phyloP scores from a whole-genome alignment of 345 rosid species.

The Aquilaria malaccensis region DNA sequence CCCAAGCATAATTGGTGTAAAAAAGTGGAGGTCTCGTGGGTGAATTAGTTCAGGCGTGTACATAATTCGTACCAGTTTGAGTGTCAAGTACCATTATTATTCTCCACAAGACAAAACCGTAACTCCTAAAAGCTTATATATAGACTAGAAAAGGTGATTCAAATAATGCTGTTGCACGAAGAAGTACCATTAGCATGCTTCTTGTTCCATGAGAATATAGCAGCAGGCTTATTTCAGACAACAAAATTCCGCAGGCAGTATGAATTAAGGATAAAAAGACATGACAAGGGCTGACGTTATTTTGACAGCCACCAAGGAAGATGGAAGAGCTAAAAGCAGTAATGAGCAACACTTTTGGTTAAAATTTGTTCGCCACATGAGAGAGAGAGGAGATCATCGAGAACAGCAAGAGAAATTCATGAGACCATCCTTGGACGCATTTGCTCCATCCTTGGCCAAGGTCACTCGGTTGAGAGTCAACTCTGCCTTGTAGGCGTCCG shows the following conservation, averaged over 20 bases:
- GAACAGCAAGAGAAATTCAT: slow-evolving; percentile 39
- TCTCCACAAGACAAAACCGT: too few species aligned
- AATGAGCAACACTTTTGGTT: not conserved
- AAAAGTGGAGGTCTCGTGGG: too few species aligned
- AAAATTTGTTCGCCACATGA: not conserved
- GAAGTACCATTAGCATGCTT: too few species aligned
- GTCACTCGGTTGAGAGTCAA: slow-evolving; percentile 58
- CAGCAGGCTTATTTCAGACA: slow-evolving; percentile 3
- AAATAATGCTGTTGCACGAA: too few species aligned
- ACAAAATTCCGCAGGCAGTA: not conserved
- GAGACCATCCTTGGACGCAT: slow-evolving; percentile 26
- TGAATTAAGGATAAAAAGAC: not conserved
- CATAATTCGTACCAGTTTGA: too few species aligned
- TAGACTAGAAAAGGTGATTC: too few species aligned
- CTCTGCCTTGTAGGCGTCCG: slow-evolving; percentile 49
- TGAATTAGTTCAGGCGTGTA: too few species aligned
- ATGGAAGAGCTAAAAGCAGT: not conserved
- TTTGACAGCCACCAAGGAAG: not conserved
- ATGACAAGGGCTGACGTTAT: not conserved
- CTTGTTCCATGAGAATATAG: not conserved
- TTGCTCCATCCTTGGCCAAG: slow-evolving; percentile 33
- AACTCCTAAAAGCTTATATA: too few species aligned
- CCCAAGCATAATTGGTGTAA: too few species aligned
- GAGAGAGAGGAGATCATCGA: slow-evolving; percentile 15
- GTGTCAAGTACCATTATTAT: too few species aligned